Evolutionary conservation across 2,329 filamentous ascomycete genomes (phyloP), one percentile per base, ranked within the genome.

Genomic region (Zopfia rhizophila): DNA sequence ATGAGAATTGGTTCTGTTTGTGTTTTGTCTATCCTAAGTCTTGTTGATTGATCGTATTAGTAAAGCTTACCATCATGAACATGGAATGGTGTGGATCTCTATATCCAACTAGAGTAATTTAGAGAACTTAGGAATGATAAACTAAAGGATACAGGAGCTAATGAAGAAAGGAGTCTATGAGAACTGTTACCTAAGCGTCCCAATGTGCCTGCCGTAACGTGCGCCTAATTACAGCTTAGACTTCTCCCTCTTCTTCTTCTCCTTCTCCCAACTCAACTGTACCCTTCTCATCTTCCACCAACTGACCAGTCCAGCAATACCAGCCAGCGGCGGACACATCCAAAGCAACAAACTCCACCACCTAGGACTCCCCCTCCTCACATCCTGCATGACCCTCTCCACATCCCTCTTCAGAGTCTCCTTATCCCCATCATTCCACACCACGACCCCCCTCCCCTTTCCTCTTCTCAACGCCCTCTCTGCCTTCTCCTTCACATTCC

Each of bases 351-450:
- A 88, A n/a, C 84, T 84, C 93, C 94, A 97, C 90, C 91, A 95
- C 51, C 76, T 72, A 5, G 90, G 90, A 69, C 88, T 94, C 13
- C 75, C 73, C 32, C 63, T 76, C 61, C 78, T 79, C 25, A 97
- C 75, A 49, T 80, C 79, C 3, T 61, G 65, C 75, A 97, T 84
- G 6, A 86, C 88, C 48, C 75, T 77, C 38, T 80, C 78, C 8
- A 97, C 76, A 69, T 90, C 85, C 38, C 65, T 71, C 71, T 83
- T 81, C 64, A 99, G 70, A 52, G 91, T 84, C 24, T 85, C 85
- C 63, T 79, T 86, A 33, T 84, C 84, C 2, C 83, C 84, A 73
- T 97, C 93, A 74, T 99, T 99, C 90, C 90, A 94, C 17, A 99
- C 81, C 23, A 97, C 90, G 3, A 91, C 81, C 0, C 92, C 93